Evolutionary conservation across 2,329 filamentous ascomycete genomes (phyloP).

Genomic region (Lomentospora prolificans): DNA sequence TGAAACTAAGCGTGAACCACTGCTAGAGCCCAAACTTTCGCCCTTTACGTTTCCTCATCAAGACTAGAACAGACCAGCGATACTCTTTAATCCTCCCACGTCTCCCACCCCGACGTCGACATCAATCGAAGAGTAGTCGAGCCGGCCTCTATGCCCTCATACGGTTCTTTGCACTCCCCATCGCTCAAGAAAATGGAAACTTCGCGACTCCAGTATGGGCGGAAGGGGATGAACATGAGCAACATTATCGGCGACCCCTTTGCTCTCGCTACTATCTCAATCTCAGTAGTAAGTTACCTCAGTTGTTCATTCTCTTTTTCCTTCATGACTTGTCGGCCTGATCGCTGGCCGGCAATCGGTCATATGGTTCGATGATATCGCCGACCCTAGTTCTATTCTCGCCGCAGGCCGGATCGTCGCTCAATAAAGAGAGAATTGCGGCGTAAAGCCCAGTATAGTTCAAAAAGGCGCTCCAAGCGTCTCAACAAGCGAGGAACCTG

Average conservation of each 20-base stretch:
- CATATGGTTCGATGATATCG: too few species aligned
- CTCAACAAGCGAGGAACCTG: too few species aligned
- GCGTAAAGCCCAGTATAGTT: too few species aligned
- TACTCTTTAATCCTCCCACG: neutral
- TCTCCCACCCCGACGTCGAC: neutral
- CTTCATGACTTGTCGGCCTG: neutral
- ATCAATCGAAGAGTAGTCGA: constrained; percentile 5
- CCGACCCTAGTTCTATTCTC: too few species aligned
- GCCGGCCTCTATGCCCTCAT: constrained; percentile 56
- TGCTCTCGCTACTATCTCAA: constrained; percentile 86
- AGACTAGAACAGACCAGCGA: constrained; percentile 1
- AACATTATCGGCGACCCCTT: constrained; percentile 96
- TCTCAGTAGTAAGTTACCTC: constrained; percentile 66
- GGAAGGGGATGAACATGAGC: constrained; percentile 60
- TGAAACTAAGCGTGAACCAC: constrained; percentile 8
- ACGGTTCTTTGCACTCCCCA: constrained; percentile 63
- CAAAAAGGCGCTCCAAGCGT: too few species aligned
- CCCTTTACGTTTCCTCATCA: neutral
- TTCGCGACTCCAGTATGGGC: constrained; percentile 45
- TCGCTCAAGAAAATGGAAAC: constrained; percentile 76
- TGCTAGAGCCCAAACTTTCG: neutral
- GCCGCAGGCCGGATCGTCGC: too few species aligned
- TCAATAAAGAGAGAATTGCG: too few species aligned
- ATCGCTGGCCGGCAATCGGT: neutral
- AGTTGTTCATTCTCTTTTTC: neutral